Evolutionary conservation across 2,329 filamentous ascomycete species (phyloP).

Genomic region (Penicillium sp.): DNA sequence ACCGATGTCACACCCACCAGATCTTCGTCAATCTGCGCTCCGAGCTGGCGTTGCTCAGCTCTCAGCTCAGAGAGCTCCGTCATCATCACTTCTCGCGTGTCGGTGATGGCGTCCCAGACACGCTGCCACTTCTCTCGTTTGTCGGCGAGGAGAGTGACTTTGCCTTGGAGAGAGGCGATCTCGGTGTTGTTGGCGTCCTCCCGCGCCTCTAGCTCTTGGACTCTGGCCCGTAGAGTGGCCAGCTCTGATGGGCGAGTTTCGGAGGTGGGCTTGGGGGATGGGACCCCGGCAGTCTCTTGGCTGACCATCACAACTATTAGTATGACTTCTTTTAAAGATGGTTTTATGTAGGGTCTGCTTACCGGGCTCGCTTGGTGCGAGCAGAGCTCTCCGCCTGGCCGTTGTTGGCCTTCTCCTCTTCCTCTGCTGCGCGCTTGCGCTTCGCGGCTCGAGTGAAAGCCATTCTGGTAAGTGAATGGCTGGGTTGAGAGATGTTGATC

Average conservation of each 20-base stretch:
- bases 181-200: not conserved
- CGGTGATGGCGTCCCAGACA: not conserved
- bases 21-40: not conserved
- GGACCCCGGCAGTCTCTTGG: no score
- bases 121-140: not conserved
- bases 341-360: not conserved
- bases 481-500: not conserved
- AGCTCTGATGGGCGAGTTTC: not conserved
- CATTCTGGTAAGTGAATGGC: not conserved
- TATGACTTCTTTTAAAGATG: not conserved
- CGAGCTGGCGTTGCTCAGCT: no score
- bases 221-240: not conserved
- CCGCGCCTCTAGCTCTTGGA: not conserved
- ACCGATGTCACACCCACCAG: not conserved
- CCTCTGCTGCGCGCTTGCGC: not conserved
- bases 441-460: not conserved
- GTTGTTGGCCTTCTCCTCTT: not conserved
- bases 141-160: not conserved
- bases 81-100: not conserved
- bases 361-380: not conserved
- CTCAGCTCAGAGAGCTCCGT: no score
- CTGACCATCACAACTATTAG: not conserved
- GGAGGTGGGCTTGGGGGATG: no score
- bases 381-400: not conserved
- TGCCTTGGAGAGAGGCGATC: not conserved